Conservation (phyloP, 495 filamentous ascomycete genomes). For the Neurospora terricola region DNA sequence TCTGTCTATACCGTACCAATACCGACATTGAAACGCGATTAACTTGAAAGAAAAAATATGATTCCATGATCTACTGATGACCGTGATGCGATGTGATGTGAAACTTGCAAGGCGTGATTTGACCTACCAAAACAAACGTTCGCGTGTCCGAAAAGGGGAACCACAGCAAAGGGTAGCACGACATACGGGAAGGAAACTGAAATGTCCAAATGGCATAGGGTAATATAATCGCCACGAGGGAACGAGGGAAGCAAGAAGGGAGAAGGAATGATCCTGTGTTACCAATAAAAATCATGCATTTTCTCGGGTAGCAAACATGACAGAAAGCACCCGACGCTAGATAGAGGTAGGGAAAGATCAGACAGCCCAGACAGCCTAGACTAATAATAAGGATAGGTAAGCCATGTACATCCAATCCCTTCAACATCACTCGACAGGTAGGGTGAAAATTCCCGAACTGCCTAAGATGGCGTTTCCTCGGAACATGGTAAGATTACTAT, state of each 20-base stretch:
- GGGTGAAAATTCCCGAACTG: no score
- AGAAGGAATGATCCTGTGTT: neutral
- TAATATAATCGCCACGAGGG: neutral
- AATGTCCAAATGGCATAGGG: neutral
- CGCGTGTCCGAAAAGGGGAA: neutral
- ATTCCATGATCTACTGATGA: neutral
- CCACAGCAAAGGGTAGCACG: neutral
- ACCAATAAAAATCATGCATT: neutral
- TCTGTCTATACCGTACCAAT: neutral
- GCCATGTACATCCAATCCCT: no score
- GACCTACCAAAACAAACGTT: neutral
- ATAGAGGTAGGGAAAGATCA: neutral
- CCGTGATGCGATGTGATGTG: neutral
- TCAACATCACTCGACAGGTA: no score
- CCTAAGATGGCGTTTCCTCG: no score
- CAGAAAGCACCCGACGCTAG: neutral
- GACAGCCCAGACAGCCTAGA: neutral
- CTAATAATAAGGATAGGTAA: neutral
- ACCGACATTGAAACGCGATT: neutral
- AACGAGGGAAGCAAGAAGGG: neutral
- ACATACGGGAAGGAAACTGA: neutral
- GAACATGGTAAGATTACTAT: no score
- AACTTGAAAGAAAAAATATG: conserved; percentile 1
- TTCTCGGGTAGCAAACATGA: neutral
- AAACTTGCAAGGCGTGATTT: neutral